phyloP scores from a whole-genome alignment of 495 filamentous ascomycete species.

The Tuber magnatum region DNA sequence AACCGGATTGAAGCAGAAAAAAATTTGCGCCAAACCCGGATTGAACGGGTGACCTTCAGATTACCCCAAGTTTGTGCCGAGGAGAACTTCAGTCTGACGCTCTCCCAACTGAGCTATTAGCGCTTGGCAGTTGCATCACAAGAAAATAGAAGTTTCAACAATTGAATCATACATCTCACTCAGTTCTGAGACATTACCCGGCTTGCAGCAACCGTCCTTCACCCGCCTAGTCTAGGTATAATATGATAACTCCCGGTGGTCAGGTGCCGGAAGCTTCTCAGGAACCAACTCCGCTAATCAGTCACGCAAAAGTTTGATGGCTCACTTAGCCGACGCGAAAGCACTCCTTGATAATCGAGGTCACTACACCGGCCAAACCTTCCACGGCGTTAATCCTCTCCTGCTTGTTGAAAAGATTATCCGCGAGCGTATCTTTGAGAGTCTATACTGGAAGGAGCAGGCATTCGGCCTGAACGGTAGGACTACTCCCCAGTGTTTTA shows the following conservation, averaged over 20 bases:
- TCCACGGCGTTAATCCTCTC: conserved; percentile 64
- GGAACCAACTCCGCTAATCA: not conserved
- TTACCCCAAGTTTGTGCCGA: conserved; percentile 18
- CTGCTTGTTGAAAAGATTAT: conserved; percentile 68
- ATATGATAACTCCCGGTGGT: not conserved
- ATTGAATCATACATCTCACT: not conserved
- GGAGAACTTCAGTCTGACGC: conserved; percentile 34
- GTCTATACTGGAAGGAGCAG: conserved; percentile 97
- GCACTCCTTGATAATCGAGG: conserved; percentile 44
- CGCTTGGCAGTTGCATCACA: conserved; percentile 1
- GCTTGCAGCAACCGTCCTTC: not conserved
- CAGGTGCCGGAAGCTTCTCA: not conserved
- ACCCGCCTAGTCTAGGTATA: too few species aligned
- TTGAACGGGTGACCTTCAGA: conserved; percentile 37
- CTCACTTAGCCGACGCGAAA: conserved; percentile 47
- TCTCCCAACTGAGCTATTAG: conserved; percentile 39
- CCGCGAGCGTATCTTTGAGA: conserved; percentile 85
- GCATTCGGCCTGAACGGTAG: conserved; percentile 91
- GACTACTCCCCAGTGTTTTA: not conserved
- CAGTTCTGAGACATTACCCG: not conserved
- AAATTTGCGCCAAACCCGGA: conserved; percentile 33
- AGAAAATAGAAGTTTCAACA: not conserved
- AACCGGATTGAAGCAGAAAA: not conserved
- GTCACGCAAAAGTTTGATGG: conserved; percentile 24
- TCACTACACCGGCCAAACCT: conserved; percentile 55